phyloP scores from a whole-genome alignment of 257 asterid species.

The Rauvolfia tetraphylla region DNA sequence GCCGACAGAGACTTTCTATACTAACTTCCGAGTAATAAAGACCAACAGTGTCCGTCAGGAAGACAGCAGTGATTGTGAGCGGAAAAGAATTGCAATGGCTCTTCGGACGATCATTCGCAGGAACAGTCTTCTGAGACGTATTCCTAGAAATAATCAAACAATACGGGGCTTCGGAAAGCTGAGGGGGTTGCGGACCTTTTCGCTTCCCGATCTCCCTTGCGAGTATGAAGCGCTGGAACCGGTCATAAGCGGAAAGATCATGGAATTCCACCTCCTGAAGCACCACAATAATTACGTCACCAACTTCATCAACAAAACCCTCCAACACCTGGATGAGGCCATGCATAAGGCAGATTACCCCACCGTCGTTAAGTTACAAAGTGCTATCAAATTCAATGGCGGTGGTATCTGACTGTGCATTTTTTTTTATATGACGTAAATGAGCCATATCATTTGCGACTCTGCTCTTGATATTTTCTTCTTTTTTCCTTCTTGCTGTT shows the following conservation, averaged over 20 bases:
- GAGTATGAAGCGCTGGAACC: slow-evolving; percentile 23
- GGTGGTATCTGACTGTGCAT: slow-evolving; percentile 1
- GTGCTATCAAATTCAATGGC: slow-evolving; percentile 23
- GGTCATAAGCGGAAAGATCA: slow-evolving; percentile 19
- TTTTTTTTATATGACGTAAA: background rate
- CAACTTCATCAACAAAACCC: slow-evolving; percentile 19
- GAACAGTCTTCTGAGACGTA: background rate
- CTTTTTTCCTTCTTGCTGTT: background rate
- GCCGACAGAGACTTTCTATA: background rate
- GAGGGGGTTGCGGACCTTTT: slow-evolving; percentile 1
- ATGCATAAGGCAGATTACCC: slow-evolving; percentile 6
- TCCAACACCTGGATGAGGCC: slow-evolving; percentile 15
- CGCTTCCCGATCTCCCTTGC: slow-evolving; percentile 19
- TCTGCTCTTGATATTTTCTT: background rate
- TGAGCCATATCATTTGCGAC: background rate
- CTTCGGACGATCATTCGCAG: background rate
- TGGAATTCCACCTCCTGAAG: slow-evolving; percentile 20
- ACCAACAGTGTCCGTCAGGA: too few relatives aligned
- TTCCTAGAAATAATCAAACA: background rate
- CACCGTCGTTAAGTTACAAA: slow-evolving; percentile 15
- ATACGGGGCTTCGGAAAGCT: background rate
- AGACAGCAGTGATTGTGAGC: too few relatives aligned
- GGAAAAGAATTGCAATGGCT: background rate
- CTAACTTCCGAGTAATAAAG: too few relatives aligned
- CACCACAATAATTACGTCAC: slow-evolving; percentile 20